phyloP scores from a whole-genome alignment of 495 filamentous ascomycete genomes.

The Elasticomyces elasticus region DNA sequence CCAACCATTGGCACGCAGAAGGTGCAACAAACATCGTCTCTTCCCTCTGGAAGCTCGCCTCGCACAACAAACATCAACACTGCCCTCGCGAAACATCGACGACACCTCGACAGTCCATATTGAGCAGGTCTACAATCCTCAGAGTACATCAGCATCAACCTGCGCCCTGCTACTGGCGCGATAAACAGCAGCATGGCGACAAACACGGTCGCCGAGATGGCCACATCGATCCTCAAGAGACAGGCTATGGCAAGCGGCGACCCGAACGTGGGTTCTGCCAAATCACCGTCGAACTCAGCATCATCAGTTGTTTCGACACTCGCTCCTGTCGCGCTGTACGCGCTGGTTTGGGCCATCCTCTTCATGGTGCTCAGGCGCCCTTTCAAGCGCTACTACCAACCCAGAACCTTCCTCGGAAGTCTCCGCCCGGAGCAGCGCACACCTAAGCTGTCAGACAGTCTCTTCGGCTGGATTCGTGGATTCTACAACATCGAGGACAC shows the following conservation, averaged over 20 bases:
- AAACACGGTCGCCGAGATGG: slow-evolving; percentile 1
- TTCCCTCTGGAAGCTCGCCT: not conserved
- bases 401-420: slow-evolving; percentile 74
- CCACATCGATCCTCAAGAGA: not conserved
- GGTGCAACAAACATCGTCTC: not conserved
- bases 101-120: too few species aligned
- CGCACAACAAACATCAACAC: not conserved
- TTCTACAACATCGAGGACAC: slow-evolving; percentile 75
- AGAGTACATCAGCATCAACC: not conserved
- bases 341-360: slow-evolving; percentile 51
- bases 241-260: slow-evolving; percentile 3
- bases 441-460: slow-evolving; percentile 55
- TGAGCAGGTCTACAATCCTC: not conserved
- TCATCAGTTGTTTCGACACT: slow-evolving; percentile 61
- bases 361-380: slow-evolving; percentile 71
- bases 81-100: not conserved
- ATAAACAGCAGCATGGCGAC: not conserved
- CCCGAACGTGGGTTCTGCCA: slow-evolving; percentile 16
- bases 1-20: too few species aligned
- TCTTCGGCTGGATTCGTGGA: slow-evolving; percentile 62
- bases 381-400: slow-evolving; percentile 71
- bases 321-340: slow-evolving; percentile 55
- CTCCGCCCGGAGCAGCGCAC: slow-evolving; percentile 58
- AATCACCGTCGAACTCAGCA: slow-evolving; percentile 35
- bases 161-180: not conserved